These are phyloP conservation scores for Saturnispora saitoi DNA, from an alignment of 805 yeast species.

Conservation along the genomic window DNA sequence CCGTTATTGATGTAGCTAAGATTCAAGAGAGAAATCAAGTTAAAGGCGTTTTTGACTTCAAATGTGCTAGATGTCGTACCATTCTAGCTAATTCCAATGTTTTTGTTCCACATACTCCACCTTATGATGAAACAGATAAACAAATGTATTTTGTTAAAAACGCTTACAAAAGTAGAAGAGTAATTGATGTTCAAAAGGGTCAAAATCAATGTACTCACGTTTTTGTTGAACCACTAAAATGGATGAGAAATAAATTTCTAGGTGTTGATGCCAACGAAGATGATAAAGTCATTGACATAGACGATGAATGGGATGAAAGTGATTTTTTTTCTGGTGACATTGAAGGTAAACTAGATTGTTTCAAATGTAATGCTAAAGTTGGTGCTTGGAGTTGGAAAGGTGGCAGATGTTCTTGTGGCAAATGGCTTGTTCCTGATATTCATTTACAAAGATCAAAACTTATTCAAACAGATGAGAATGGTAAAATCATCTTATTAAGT, in stretches of 20 bases:
- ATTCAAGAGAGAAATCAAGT: constrained; percentile 14
- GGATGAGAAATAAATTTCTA: constrained; percentile 73
- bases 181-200: constrained; percentile 50
- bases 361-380: constrained; percentile 73
- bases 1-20: constrained; percentile 3
- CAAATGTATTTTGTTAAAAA: constrained; percentile 60
- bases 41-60: constrained; percentile 28
- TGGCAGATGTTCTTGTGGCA: constrained; percentile 86
- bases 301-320: constrained; percentile 8
- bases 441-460: constrained; percentile 75
- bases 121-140: constrained; percentile 47
- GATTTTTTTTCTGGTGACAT: constrained; percentile 53
- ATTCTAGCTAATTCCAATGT: constrained; percentile 55
- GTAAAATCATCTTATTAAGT: constrained; percentile 12
- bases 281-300: constrained; percentile 6
- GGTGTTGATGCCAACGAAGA: constrained; percentile 1
- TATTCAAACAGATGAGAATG: constrained; percentile 41
- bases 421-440: constrained; percentile 91
- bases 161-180: constrained; percentile 52
- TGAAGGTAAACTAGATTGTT: constrained; percentile 84
- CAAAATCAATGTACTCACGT: constrained; percentile 67
- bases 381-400: constrained; percentile 97
- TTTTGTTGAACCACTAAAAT: constrained; percentile 78
- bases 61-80: constrained; percentile 81
- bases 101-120: constrained; percentile 58